Evolutionary conservation across 2,329 filamentous ascomycete genomes (phyloP), one percentile per base, ranked within the genome.

Genomic region (Cadophora sp.): DNA sequence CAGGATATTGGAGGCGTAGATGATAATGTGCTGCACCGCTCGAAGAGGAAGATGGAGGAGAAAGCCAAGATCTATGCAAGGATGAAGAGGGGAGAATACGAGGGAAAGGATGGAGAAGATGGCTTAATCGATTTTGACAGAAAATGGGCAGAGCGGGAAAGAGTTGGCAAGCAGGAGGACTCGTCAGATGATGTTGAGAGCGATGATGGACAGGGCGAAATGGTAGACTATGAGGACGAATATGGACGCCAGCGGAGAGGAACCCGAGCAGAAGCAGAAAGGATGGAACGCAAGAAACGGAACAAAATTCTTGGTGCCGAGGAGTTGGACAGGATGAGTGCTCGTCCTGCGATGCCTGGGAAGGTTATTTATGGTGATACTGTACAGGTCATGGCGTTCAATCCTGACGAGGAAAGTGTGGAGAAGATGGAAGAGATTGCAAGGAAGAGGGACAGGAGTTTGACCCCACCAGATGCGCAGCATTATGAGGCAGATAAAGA

Each of bases 41-140:
- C 92, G 26, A 91, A 90, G 78, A 87, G 90, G 72, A 92, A 90
- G 76, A 92, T 99, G 90, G 90, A 97, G 77, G 91, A 94, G 81
- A 99, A 99, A 80, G 93, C 92, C 3, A 87, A 92, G 4, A 81
- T 96, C 1, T 99, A 99, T 80, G 90, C 92, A 7, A 92, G 92
- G 46, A 91, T 99, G 88, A 97, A 97, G 80, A 87, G 92, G 40
- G 94, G 95, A n/a, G 91, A 97, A 76, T 90, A 92, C 8, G 60
- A 60, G 0, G 29, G 31, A 0, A 87, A 92, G 72, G 87, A 90
- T 76, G 83, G 87, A 73, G 82, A 87, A 51, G 87, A 89, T 73
- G 85, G 87, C 27, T 86, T 97, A 29, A 91, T 99, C 2, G 95
- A 99, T 81, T 99, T 99, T 79, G 96, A 98, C 80, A 86, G 91